Evolutionary conservation across 495 filamentous ascomycete species (phyloP), one percentile per base, ranked within the genome.

Genomic region (Jackrogersella multiformis): DNA sequence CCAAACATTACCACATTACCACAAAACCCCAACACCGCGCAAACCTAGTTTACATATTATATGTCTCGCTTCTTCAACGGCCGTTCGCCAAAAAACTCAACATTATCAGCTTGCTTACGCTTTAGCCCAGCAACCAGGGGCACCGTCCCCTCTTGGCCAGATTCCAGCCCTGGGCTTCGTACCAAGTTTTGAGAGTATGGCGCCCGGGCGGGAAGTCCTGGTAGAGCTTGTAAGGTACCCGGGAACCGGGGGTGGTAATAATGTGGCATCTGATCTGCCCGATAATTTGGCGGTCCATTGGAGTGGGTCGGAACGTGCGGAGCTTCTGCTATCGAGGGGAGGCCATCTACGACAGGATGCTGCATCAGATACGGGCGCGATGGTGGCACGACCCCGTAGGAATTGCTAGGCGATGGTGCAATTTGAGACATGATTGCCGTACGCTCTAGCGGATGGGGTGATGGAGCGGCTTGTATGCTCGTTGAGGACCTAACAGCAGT

Each of bases 61-160:
- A 1, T 21, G n/a, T 36, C 15, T 48, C n/a, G 35, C 48, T n/a
- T 61, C 13, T 54, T 61, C 28, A 12, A 9, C 2, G 16, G 36
- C 13, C 32, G 48, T 23, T 53, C 58, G 2, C 34, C 21, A 20
- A 30, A 4, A 53, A 53, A 53, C 44, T 12, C 18, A 34, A n/a
- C n/a, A 45, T 44, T 24, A 3, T 53, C 36, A 13, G 5, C 15
- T 30, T 28, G 45, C 35, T 52, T 30, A 26, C 46, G 57, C 35
- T 61, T 61, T 8, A 52, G 34, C 21, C 56, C 56, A 15, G 56
- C 6, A n/a, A 24, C 7, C 24, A 5, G n/a, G n/a, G 21, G 12
- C 38, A 8, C 38, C 38, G 8, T 18, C 7, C 7, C 15, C 18
- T 16, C 5, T 16, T 16, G 12, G 18, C 36, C n/a, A 15, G 5